A percentile compares a stretch with the other conserved stretches of the same genome.
Evolutionary conservation across 2,329 filamentous ascomycete genomes (phyloP).

Genomic region (Neofusicoccum umdonicola): DNA sequence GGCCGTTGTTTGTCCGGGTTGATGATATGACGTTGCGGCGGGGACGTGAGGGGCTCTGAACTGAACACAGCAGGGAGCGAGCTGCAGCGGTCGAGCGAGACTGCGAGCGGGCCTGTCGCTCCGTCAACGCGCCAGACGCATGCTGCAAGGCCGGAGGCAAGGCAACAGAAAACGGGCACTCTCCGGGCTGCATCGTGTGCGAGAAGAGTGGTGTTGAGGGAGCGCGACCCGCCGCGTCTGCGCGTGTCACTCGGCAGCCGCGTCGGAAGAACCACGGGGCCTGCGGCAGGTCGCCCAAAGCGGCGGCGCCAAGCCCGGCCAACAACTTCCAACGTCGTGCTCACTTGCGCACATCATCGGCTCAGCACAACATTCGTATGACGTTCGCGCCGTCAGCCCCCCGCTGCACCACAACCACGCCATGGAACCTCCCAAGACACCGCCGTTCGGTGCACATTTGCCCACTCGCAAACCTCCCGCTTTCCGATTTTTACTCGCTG

Average conservation of each 20-base stretch:
- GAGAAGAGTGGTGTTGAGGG: no score
- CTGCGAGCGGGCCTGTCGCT: no score
- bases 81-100: no score
- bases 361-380: not conserved
- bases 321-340: not conserved
- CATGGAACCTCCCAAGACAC: not conserved
- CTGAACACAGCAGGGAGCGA: no score
- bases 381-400: not conserved
- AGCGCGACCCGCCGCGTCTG: no score
- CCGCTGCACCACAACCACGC: not conserved
- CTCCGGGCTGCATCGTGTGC: no score
- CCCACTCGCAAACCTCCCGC: not conserved
- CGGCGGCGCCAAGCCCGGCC: not conserved
- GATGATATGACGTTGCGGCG: conserved; percentile 5
- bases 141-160: no score
- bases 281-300: not conserved
- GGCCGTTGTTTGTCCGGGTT: not conserved
- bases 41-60: not conserved
- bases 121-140: no score
- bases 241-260: no score
- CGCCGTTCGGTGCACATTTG: not conserved
- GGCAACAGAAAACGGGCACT: no score
- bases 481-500: not conserved
- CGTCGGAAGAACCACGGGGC: not conserved
- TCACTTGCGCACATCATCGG: conserved; percentile 9